Conservation (phyloP, 345 rosid species). For the Angophora floribunda region DNA sequence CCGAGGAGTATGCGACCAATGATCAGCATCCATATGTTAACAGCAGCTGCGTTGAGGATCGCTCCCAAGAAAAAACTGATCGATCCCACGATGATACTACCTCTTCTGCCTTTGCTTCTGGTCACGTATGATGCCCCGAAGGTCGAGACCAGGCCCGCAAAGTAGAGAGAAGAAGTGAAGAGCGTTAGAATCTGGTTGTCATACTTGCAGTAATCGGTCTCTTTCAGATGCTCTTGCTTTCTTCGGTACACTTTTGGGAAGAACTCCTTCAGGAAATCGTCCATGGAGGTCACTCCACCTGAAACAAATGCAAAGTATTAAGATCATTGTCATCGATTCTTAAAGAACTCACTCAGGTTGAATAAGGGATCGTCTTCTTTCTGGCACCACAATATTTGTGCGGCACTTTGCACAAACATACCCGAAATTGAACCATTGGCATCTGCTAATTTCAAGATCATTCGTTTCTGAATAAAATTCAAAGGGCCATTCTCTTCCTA, state of each 20-base stretch:
- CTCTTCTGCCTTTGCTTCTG: slow-evolving; percentile 53
- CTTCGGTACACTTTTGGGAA: slow-evolving; percentile 61
- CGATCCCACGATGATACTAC: slow-evolving; percentile 66
- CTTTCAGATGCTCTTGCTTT: slow-evolving; percentile 55
- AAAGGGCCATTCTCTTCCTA: background rate
- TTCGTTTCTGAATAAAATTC: background rate
- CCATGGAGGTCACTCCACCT: slow-evolving; percentile 99
- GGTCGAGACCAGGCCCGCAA: slow-evolving; percentile 74
- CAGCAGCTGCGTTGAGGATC: slow-evolving; percentile 53
- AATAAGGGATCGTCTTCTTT: background rate
- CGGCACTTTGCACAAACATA: background rate
- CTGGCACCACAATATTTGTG: background rate
- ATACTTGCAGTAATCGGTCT: slow-evolving; percentile 92
- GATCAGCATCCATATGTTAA: slow-evolving; percentile 58
- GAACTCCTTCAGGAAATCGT: slow-evolving; percentile 77
- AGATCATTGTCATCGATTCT: too few relatives aligned
- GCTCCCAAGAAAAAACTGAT: slow-evolving; percentile 80
- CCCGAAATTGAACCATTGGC: background rate
- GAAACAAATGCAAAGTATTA: background rate
- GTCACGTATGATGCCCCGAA: slow-evolving; percentile 72
- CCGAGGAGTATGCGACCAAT: slow-evolving; percentile 71
- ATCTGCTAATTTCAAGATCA: background rate
- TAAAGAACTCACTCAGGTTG: background rate
- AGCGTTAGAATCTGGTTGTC: slow-evolving; percentile 74
- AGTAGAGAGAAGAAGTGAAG: slow-evolving; percentile 82